These are phyloP conservation scores for Globisporangium recalcitrans DNA, from an alignment of 352 stramenopile genomes.

Conservation along the genomic window DNA sequence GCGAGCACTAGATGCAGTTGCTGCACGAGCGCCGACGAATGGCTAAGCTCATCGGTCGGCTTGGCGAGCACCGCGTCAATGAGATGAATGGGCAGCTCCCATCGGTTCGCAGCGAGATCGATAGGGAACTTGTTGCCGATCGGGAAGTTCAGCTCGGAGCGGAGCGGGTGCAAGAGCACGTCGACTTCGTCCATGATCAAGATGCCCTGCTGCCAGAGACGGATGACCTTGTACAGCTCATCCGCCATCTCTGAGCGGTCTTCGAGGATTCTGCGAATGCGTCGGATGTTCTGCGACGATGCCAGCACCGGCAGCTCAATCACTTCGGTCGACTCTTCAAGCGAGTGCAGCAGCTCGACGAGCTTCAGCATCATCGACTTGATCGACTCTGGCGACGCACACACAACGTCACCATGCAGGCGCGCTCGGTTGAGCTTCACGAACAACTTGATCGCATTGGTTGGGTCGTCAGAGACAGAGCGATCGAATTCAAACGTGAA, in stretches of 20 bases:
- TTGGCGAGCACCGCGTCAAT: conserved; percentile 92
- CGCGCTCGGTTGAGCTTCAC: conserved; percentile 88
- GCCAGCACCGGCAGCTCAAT: conserved; percentile 53
- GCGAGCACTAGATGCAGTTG: conserved; percentile 88
- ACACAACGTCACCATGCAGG: conserved; percentile 93
- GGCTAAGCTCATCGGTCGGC: neutral
- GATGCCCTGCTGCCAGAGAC: conserved; percentile 92
- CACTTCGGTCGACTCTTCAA: conserved; percentile 80
- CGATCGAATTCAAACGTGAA: conserved; percentile 99
- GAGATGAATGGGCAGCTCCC: conserved; percentile 90
- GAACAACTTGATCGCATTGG: conserved; percentile 54
- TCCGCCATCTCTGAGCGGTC: conserved; percentile 87
- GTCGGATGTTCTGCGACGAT: conserved; percentile 66
- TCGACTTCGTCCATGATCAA: conserved; percentile 94
- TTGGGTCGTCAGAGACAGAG: conserved; percentile 84
- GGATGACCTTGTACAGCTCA: conserved; percentile 83
- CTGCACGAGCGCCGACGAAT: conserved; percentile 23
- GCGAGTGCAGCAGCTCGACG: conserved; percentile 89
- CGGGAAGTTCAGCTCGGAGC: conserved; percentile 89
- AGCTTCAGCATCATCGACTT: conserved; percentile 99
- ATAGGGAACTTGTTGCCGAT: conserved; percentile 91
- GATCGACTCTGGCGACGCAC: conserved; percentile 97
- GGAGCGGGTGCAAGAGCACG: conserved; percentile 87
- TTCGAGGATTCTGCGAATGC: conserved; percentile 63
- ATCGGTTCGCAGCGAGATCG: conserved; percentile 86